Base-by-base conservation (phyloP, 208 protist genomes). In the Crithidia acanthocephali region DNA sequence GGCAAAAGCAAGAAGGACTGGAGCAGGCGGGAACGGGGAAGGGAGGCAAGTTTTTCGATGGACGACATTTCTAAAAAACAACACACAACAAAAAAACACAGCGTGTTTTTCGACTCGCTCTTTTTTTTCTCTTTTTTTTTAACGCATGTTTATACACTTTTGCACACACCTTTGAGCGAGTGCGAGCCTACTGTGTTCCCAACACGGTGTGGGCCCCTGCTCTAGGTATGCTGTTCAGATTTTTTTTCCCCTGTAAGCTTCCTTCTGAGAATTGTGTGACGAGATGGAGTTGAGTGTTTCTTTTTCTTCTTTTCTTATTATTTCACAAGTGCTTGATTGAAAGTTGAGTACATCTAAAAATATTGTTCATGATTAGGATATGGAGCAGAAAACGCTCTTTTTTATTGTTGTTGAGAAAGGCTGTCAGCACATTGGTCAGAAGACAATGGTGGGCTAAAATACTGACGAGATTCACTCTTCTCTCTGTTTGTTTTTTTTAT, bases 91-190 rank as follows among this genome's bases (percentile, higher is more conserved):
- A n/a, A n/a, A n/a, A n/a, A n/a, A n/a, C n/a, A n/a, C 5, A 40
- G 53, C 32, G 53, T 59, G 53, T 59, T 59, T 42, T 15, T 59
- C 53, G 30, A 59, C 53, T 42, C 28, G 53, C 32, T 42, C 35
- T 9, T 40, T 40, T 13, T 40, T 40, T 40, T 11, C 11, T 50
- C 44, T 50, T 50, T 15, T 50, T 50, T 50, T 50, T 50, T 50
- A 15, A 4, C 6, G 16, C 44, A 50, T 50, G 44, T 50, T 50
- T 50, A 50, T 50, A 50, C 20, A 50, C 44, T 15, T 50, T 22
- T 50, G 18, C 44, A 50, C 44, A n/a, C 16, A 50, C 44, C 35
- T 40, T 40, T 50, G 37, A 13, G 37, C 7, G 37, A 44, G 13
- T 44, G 37, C 7, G 35, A 40, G 35, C 5, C 35, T 40, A 40